A percentile compares a stretch with the other conserved stretches of the same genome.
Evolutionary conservation across 305 asterid species (phyloP).

Genomic region (Fraxinus ornus): DNA sequence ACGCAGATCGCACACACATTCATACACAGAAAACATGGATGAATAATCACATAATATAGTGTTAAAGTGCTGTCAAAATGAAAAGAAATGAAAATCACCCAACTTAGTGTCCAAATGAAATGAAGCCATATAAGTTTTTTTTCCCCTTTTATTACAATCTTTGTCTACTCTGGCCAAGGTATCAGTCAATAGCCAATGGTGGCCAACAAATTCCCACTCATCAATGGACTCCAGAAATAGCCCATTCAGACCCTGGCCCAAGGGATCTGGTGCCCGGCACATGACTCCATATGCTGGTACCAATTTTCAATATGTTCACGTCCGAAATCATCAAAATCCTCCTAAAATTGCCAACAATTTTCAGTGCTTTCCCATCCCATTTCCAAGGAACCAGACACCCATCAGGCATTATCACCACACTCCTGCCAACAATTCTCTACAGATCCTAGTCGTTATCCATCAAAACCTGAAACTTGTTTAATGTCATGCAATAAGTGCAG

Average conservation of each 20-base stretch:
- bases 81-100: too few species aligned
- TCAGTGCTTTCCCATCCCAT: background rate
- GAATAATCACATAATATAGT: too few species aligned
- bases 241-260: background rate
- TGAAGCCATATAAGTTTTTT: too few species aligned
- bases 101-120: too few species aligned
- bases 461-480: slow-evolving; percentile 34
- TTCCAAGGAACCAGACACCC: background rate
- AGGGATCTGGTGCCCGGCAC: too few species aligned
- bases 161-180: background rate
- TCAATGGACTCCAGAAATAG: background rate
- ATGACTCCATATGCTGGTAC: background rate
- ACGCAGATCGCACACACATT: too few species aligned
- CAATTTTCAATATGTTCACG: background rate
- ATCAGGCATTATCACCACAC: background rate
- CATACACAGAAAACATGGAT: too few species aligned
- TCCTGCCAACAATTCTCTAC: background rate
- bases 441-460: slow-evolving; percentile 4
- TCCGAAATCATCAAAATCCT: background rate
- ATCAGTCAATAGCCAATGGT: background rate
- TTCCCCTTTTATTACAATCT: background rate
- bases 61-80: too few species aligned
- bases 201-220: background rate
- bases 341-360: background rate
- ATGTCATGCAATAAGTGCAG: slow-evolving; percentile 37